phyloP scores from a whole-genome alignment of 2,329 filamentous ascomycete species.

The Escovopsis sp. region DNA sequence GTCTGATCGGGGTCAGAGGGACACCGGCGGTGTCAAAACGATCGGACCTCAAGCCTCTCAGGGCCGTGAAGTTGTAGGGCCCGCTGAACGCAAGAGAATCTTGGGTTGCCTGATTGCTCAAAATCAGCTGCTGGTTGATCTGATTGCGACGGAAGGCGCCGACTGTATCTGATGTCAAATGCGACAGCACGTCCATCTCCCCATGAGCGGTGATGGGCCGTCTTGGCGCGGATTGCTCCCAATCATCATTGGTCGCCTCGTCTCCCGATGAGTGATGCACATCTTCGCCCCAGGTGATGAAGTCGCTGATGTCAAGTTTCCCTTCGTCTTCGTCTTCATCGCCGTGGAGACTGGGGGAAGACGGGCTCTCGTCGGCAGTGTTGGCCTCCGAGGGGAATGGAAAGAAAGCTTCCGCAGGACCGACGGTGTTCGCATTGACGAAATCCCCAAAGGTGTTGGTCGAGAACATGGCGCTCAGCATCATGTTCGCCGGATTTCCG shows the following conservation, averaged over 20 bases:
- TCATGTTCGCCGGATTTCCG: constrained; percentile 56
- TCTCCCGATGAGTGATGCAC: constrained; percentile 46
- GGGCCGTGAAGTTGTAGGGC: constrained; percentile 43
- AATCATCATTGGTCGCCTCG: constrained; percentile 36
- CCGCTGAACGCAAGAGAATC: constrained; percentile 49
- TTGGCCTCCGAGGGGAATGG: constrained; percentile 49
- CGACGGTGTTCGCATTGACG: constrained; percentile 51
- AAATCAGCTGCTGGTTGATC: constrained; percentile 45
- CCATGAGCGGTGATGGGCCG: constrained; percentile 34
- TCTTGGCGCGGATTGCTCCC: constrained; percentile 35
- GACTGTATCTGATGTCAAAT: constrained; percentile 51
- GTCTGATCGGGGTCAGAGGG: constrained; percentile 53
- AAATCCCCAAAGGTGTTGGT: constrained; percentile 40
- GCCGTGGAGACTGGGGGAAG: constrained; percentile 21
- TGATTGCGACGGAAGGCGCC: constrained; percentile 64
- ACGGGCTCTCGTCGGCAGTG: constrained; percentile 33
- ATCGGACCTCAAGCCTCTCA: constrained; percentile 50
- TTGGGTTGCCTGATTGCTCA: constrained; percentile 44
- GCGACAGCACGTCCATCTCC: constrained; percentile 37
- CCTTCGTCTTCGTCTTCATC: constrained; percentile 52
- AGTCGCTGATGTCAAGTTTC: constrained; percentile 53
- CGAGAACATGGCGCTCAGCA: constrained; percentile 60
- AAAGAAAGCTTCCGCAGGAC: constrained; percentile 63
- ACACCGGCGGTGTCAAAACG: constrained; percentile 50
- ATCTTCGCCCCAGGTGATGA: constrained; percentile 51